Percentiles rank a stretch among this genome's conserved stretches.
Evolutionary conservation across 768 basidiomycete species (phyloP).

Genomic region (Amanita muscaria): DNA sequence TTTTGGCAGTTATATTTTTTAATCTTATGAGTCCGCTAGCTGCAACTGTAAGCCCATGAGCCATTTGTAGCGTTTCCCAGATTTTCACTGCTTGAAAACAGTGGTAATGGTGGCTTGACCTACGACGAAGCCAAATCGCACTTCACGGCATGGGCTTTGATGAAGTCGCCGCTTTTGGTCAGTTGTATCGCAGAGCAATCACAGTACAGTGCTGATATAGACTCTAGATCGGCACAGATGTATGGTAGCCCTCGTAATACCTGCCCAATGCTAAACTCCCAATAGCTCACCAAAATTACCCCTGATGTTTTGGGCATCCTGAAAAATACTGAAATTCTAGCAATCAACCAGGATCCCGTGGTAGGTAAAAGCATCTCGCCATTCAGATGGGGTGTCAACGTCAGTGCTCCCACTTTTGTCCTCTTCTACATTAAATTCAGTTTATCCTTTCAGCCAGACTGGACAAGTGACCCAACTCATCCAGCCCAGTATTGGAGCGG

Average conservation of each 20-base stretch:
- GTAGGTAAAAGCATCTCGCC: conserved; percentile 54
- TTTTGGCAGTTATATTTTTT: not conserved
- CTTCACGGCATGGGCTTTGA: conserved; percentile 65
- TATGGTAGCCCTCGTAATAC: conserved; percentile 18
- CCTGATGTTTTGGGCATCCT: conserved; percentile 46
- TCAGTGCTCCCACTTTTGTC: conserved; percentile 20
- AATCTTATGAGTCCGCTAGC: not conserved
- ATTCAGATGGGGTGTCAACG: conserved; percentile 62
- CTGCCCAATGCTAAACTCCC: not conserved
- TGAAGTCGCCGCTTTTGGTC: conserved; percentile 53
- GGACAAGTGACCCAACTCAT: conserved; percentile 32
- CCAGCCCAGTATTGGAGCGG: conserved; percentile 66
- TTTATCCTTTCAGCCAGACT: conserved; percentile 22
- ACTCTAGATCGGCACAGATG: conserved; percentile 43
- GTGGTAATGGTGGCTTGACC: conserved; percentile 56
- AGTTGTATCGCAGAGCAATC: conserved; percentile 1
- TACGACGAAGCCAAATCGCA: conserved; percentile 61
- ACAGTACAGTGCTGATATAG: not conserved
- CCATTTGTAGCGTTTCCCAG: too few species aligned
- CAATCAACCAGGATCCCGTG: conserved; percentile 61
- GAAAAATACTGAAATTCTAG: conserved; percentile 55
- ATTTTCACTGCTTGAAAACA: too few species aligned
- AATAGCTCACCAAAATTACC: conserved; percentile 42
- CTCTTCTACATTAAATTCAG: not conserved
- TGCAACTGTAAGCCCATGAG: conserved; percentile 38